Base-by-base conservation (phyloP, 2,329 filamentous ascomycete species). In the Talaromyces sp. region DNA sequence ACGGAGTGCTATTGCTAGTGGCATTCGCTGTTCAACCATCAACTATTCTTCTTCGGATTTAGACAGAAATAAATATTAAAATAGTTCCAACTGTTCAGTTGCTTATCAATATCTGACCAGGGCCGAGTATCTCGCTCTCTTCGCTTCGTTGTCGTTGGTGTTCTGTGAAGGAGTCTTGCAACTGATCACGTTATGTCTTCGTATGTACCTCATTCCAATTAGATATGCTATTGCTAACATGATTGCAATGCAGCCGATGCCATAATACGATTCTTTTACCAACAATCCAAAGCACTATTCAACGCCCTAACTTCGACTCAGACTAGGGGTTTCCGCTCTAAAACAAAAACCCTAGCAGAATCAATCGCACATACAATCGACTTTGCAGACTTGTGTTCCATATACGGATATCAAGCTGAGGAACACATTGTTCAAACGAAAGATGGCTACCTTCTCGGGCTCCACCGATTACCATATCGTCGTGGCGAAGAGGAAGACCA, bases 341-440 rank as follows among this genome's bases (percentile, higher is more conserved):
- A 82, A 68, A 88, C 86, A 67, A 88, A 88, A 69, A 80, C 83
- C 39, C 81, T 91, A 57, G 90, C 89, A 39, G 82, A 78, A n/a
- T 85, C 86, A 8, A 86, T 99, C 59, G 88, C 91, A 57, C 87
- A 94, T 69, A 91, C 93, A 4, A 84, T 89, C 61, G 94, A 97
- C 69, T 97, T 99, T 71, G 85, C 91, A 46, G 93, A 97, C 69
- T 83, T 99, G n/a, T 97, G 93, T 74, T 87, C 86, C 39, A 77
- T 96, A 11, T 96, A 87, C 73, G 93, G 92, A 48, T 97, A 97
- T 74, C 88, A 90, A 65, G 90, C 93, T 5, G 94, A 99, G 72
- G 94, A 99, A 75, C 94, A 99, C 72, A 87, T 99, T 52, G 89
- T 96, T 10, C 92, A 96, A 74, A 99, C 94, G 2, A 86, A 85